These are phyloP conservation scores for Neofusicoccum sp. DNA, from an alignment of 2,329 filamentous ascomycete species.

Conservation along the genomic window DNA sequence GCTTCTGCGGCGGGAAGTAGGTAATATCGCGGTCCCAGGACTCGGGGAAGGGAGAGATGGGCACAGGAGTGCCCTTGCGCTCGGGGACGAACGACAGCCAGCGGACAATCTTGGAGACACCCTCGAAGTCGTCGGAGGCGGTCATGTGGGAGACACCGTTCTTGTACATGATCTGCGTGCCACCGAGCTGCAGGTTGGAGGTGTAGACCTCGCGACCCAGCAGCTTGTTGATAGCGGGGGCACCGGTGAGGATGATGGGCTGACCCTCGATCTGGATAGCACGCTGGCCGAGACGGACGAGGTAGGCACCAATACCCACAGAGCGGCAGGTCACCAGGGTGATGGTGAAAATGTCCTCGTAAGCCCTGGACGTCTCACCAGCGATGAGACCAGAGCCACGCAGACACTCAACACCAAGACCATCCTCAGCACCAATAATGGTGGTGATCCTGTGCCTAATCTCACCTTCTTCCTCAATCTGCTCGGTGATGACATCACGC, in stretches of 20 bases:
- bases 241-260: slow-evolving; percentile 97
- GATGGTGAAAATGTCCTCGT: slow-evolving; percentile 98
- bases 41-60: slow-evolving; percentile 83
- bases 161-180: slow-evolving; percentile 99
- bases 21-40: slow-evolving; percentile 89
- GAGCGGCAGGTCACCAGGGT: slow-evolving; percentile 97
- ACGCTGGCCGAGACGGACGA: slow-evolving; percentile 96
- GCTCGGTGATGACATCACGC: slow-evolving; percentile 82
- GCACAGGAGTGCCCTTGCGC: slow-evolving; percentile 87
- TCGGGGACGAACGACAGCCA: slow-evolving; percentile 98
- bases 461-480: slow-evolving; percentile 82
- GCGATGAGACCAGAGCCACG: slow-evolving; percentile 97
- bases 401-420: slow-evolving; percentile 95
- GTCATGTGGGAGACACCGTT: slow-evolving; percentile 99
- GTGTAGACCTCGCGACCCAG: slow-evolving; percentile 98
- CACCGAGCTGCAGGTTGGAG: slow-evolving; percentile 97
- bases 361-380: slow-evolving; percentile 92
- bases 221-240: slow-evolving; percentile 95
- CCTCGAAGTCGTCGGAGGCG: slow-evolving; percentile 94
- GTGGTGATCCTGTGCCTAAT: slow-evolving; percentile 91
- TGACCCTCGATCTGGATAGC: slow-evolving; percentile 98
- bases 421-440: slow-evolving; percentile 88
- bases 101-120: slow-evolving; percentile 95
- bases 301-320: slow-evolving; percentile 98
- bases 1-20: slow-evolving; percentile 77